Evolutionary conservation across 345 rosid species (phyloP).

Genomic region (Bretschneidera sinensis): DNA sequence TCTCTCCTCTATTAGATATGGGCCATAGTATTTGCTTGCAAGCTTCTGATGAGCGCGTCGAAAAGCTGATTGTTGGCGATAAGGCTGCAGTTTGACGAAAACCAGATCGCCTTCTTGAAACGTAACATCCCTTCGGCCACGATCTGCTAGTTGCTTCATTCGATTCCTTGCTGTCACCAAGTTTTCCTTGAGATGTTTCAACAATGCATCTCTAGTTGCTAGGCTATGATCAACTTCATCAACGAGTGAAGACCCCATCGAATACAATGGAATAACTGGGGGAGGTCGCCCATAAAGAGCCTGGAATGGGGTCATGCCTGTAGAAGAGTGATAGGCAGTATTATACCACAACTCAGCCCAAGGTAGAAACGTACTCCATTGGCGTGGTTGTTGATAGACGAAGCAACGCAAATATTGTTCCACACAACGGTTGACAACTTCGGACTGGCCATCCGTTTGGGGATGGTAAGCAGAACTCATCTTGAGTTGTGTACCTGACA

Average conservation of each 20-base stretch:
- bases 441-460: neutral
- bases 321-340: neutral
- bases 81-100: neutral
- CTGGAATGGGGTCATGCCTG: neutral
- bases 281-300: neutral
- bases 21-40: neutral
- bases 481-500: neutral
- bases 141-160: neutral
- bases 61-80: neutral
- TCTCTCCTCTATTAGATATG: neutral
- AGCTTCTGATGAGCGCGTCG: neutral
- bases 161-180: neutral
- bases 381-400: neutral
- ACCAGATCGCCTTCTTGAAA: neutral
- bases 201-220: neutral
- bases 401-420: neutral
- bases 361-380: neutral
- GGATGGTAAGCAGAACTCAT: neutral
- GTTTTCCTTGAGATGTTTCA: neutral
- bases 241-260: neutral
- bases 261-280: neutral
- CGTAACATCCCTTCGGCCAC: neutral
- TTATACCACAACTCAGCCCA: slow-evolving; percentile 13
- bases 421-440: neutral
- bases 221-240: neutral